Evolutionary conservation across 2,329 filamentous ascomycete genomes (phyloP), one percentile per base, ranked within the genome.

Genomic region (Hypoxylon sp.): DNA sequence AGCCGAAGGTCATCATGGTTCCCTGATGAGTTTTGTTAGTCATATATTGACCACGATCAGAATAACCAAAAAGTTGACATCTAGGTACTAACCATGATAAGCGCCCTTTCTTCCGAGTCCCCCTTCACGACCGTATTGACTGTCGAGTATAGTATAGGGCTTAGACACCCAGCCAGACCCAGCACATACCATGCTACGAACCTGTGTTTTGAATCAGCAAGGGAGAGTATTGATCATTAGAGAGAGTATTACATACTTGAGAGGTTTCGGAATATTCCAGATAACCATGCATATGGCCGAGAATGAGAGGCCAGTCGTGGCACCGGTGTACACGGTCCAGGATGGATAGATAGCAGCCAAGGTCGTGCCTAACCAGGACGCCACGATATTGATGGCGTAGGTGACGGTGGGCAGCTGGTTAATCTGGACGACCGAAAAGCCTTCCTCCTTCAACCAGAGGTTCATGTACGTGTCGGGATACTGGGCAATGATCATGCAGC

Each of bases 391-490:
- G 35, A 83, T 77, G n/a, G 75, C 79, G 46, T 80, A 77, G 0
- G 74, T 76, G 7, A 75, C 78, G 0, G 81, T 83, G 0, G 81
- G 81, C 1, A 83, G 75, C 10, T 78, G 73, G 67, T 83, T 83
- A 56, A 82, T 77, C 55, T 82, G 75, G 0, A 75, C 74, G 0
- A 83, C 73, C 0, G 77, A 77, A 63, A 79, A 83, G 4, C 75
- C 75, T 23, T 80, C 76, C 1, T 75, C 74, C 56, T 82, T 82
- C 35, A 83, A 75, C 81, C 81, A 83, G 9, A 83, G 74, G 24
- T 76, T 80, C 80, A 83, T 83, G 52, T 83, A 82, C 0, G 69
- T 67, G 3, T 70, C 64, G 0, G 79, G 79, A 55, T 83, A 83
- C 0, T 72, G 73, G 0, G 76, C 75, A n/a, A 76, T 72, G 40